Conservation (phyloP, 2,329 filamentous ascomycete genomes). For the Trematosphaeria pertusa region DNA sequence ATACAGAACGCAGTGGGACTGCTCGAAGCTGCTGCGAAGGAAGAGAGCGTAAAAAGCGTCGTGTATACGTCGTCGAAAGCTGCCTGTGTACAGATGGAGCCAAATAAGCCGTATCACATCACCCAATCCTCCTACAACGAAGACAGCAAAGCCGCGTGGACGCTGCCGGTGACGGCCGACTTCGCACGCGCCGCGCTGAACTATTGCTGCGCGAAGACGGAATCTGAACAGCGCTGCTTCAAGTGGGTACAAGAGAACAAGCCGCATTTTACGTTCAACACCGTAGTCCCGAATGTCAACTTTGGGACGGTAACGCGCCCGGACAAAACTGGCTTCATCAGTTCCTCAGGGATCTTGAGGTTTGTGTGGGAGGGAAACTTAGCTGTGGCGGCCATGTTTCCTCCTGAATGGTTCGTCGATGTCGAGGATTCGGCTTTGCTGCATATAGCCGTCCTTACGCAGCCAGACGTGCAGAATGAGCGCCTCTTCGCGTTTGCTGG, state of each 20-base stretch:
- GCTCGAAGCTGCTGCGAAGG: conserved; percentile 48
- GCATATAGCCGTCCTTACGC: conserved; percentile 58
- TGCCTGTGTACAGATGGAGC: conserved; percentile 37
- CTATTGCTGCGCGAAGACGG: conserved; percentile 52
- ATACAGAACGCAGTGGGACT: conserved; percentile 43
- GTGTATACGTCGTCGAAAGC: conserved; percentile 51
- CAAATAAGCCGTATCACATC: conserved; percentile 43
- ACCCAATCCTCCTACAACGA: conserved; percentile 42
- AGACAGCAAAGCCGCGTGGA: conserved; percentile 40
- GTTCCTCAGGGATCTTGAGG: conserved; percentile 13
- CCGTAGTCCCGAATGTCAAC: conserved; percentile 36
- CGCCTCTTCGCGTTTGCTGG: conserved; percentile 60
- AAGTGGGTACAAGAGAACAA: conserved; percentile 52
- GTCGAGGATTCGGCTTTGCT: conserved; percentile 59
- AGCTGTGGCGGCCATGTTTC: conserved; percentile 5
- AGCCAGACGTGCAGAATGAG: conserved; percentile 54
- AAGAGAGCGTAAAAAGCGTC: conserved; percentile 50
- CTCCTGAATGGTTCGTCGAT: conserved; percentile 54
- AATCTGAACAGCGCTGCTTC: conserved; percentile 53
- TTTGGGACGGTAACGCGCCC: conserved; percentile 35
- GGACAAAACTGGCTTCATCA: conserved; percentile 23
- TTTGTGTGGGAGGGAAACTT: conserved; percentile 16
- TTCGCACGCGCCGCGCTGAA: conserved; percentile 29
- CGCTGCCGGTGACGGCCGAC: conserved; percentile 22
- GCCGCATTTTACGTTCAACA: conserved; percentile 52